Conservation (phyloP, 2,329 filamentous ascomycete genomes). For the Cercospora zeina region DNA sequence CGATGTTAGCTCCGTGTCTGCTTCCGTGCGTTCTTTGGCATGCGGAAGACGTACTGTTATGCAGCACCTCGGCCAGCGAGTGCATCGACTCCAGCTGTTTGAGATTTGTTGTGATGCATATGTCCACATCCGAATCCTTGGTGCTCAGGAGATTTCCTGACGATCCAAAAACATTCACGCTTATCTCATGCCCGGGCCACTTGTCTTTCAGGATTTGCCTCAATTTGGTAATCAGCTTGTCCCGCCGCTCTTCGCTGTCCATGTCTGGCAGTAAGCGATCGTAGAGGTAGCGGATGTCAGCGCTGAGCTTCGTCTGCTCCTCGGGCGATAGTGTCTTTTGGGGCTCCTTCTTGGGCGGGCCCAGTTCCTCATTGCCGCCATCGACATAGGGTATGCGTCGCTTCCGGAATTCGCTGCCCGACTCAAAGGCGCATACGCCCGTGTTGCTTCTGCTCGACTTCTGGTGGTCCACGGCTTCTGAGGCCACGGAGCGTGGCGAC, state of each 20-base stretch:
- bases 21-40: neutral
- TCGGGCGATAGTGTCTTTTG: conserved; percentile 70
- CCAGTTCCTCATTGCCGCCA: conserved; percentile 75
- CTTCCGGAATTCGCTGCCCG: conserved; percentile 74
- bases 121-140: conserved; percentile 95
- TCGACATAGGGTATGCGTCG: conserved; percentile 84
- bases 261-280: conserved; percentile 78
- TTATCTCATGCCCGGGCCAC: conserved; percentile 89
- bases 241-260: conserved; percentile 73
- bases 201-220: conserved; percentile 83
- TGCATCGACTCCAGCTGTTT: conserved; percentile 87
- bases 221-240: conserved; percentile 79
- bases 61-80: conserved; percentile 80
- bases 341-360: conserved; percentile 65
- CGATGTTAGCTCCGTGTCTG: conserved; percentile 30
- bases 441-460: conserved; percentile 22
- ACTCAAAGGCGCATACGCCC: conserved; percentile 82
- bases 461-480: conserved; percentile 70
- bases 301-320: conserved; percentile 72
- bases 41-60: conserved; percentile 66
- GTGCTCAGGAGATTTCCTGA: conserved; percentile 94
- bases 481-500: conserved; percentile 86
- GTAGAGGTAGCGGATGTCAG: conserved; percentile 84
- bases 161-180: conserved; percentile 93
- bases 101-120: conserved; percentile 92